Conservation (phyloP, 1,284 basidiomycete genomes). For the Puccinia horiana region DNA sequence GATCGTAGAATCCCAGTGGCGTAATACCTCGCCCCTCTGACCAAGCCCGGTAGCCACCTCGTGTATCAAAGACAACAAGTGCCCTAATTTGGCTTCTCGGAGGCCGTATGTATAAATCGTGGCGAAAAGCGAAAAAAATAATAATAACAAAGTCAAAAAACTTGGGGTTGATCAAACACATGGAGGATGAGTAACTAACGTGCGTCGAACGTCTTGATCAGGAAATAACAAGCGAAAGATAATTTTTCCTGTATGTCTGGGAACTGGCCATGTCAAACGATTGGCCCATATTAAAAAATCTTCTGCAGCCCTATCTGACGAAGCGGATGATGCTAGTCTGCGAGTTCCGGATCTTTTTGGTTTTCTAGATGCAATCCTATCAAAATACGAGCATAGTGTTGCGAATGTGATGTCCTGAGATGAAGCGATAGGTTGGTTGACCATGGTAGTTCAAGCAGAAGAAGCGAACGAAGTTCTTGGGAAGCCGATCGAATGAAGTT, state of each 20-base stretch:
- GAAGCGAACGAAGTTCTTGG: neutral
- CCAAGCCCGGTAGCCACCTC: slow-evolving; percentile 59
- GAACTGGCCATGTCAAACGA: neutral
- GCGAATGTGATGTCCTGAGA: slow-evolving; percentile 13
- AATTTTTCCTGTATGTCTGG: slow-evolving; percentile 55
- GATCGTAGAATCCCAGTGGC: slow-evolving; percentile 62
- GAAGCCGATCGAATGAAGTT: neutral
- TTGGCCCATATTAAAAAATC: slow-evolving; percentile 18
- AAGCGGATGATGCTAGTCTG: neutral
- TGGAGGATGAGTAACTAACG: slow-evolving; percentile 52
- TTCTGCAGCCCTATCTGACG: slow-evolving; percentile 2
- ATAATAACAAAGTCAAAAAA: neutral
- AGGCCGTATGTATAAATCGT: slow-evolving; percentile 65
- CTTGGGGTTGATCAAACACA: neutral
- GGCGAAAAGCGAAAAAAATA: neutral
- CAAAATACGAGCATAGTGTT: neutral
- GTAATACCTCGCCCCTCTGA: slow-evolving; percentile 60
- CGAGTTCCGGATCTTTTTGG: neutral
- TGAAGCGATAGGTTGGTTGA: neutral
- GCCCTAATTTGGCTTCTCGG: slow-evolving; percentile 70
- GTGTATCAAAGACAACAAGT: slow-evolving; percentile 64
- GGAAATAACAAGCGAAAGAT: slow-evolving; percentile 78
- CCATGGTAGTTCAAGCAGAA: neutral
- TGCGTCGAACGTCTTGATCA: slow-evolving; percentile 70
- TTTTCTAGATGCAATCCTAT: slow-evolving; percentile 9